phyloP scores from a whole-genome alignment of 768 basidiomycete species.

The Zangia roseola region DNA sequence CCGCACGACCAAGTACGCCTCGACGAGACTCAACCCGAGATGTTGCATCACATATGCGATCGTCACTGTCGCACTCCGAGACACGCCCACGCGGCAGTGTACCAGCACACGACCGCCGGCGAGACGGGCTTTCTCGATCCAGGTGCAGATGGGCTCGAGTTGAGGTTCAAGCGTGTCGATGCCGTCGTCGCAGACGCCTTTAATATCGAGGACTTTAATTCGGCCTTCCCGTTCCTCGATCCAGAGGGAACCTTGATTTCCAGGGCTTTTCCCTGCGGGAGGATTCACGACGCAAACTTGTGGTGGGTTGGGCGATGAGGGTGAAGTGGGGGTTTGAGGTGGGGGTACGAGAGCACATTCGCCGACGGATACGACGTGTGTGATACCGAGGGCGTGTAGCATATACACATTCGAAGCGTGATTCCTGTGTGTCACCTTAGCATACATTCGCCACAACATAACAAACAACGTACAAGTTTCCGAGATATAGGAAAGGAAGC shows the following conservation, averaged over 20 bases:
- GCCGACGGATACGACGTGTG: slow-evolving; percentile 95
- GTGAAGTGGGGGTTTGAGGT: slow-evolving; percentile 36
- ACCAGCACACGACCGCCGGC: slow-evolving; percentile 90
- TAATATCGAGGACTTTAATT: slow-evolving; percentile 89
- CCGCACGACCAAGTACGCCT: slow-evolving; percentile 91
- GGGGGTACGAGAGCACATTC: slow-evolving; percentile 91
- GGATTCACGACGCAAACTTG: slow-evolving; percentile 1
- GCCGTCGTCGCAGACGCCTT: slow-evolving; percentile 93
- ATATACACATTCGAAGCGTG: slow-evolving; percentile 94
- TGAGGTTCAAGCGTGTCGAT: slow-evolving; percentile 92
- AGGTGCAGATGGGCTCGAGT: slow-evolving; percentile 83
- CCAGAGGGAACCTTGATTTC: slow-evolving; percentile 74
- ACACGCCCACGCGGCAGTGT: slow-evolving; percentile 99
- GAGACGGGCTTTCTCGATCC: slow-evolving; percentile 84
- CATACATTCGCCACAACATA: background rate
- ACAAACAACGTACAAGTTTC: slow-evolving; percentile 73
- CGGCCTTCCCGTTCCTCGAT: slow-evolving; percentile 85
- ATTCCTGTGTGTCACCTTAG: slow-evolving; percentile 50
- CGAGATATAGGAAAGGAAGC: slow-evolving; percentile 89
- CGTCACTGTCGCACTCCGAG: slow-evolving; percentile 89
- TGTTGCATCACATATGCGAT: slow-evolving; percentile 99
- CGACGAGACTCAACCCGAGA: slow-evolving; percentile 78
- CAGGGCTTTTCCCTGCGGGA: slow-evolving; percentile 44
- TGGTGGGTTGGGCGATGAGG: background rate
- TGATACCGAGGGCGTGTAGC: slow-evolving; percentile 94